A percentile compares a stretch with the other conserved stretches of the same genome.
Evolutionary conservation across 768 basidiomycete genomes (phyloP).

Genomic region (Panus rudis): DNA sequence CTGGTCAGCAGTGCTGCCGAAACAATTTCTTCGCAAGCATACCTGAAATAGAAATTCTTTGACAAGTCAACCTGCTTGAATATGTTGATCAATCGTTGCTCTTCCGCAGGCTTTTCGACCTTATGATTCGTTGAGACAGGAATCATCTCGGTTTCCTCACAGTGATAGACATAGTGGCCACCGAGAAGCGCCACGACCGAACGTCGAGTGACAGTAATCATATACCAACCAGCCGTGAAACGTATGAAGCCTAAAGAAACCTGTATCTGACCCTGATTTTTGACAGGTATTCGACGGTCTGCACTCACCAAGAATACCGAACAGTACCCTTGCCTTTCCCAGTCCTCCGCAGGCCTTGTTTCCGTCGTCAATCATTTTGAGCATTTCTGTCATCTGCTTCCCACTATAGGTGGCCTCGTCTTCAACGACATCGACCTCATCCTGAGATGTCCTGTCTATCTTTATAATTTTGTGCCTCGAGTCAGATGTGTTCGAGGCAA

Average conservation of each 20-base stretch:
- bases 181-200: slow-evolving; percentile 91
- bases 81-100: slow-evolving; percentile 79
- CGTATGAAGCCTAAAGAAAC: slow-evolving; percentile 71
- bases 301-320: slow-evolving; percentile 68
- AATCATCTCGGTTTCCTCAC: slow-evolving; percentile 83
- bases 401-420: slow-evolving; percentile 86
- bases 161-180: slow-evolving; percentile 94
- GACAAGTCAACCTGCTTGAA: slow-evolving; percentile 97
- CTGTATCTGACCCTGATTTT: not conserved
- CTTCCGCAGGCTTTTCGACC: slow-evolving; percentile 82
- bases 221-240: slow-evolving; percentile 95
- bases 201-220: slow-evolving; percentile 84
- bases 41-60: slow-evolving; percentile 99
- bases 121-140: slow-evolving; percentile 75
- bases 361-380: slow-evolving; percentile 94
- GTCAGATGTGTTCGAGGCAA: slow-evolving; percentile 85
- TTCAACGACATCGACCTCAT: slow-evolving; percentile 72
- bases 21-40: not conserved
- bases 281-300: no score
- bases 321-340: slow-evolving; percentile 71
- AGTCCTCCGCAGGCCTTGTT: slow-evolving; percentile 86
- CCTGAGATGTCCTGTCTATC: slow-evolving; percentile 80
- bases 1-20: slow-evolving; percentile 2
- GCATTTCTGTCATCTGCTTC: slow-evolving; percentile 82
- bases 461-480: slow-evolving; percentile 89